Conservation (phyloP, 805 yeast species). For the Diddensiella transvaalensis region DNA sequence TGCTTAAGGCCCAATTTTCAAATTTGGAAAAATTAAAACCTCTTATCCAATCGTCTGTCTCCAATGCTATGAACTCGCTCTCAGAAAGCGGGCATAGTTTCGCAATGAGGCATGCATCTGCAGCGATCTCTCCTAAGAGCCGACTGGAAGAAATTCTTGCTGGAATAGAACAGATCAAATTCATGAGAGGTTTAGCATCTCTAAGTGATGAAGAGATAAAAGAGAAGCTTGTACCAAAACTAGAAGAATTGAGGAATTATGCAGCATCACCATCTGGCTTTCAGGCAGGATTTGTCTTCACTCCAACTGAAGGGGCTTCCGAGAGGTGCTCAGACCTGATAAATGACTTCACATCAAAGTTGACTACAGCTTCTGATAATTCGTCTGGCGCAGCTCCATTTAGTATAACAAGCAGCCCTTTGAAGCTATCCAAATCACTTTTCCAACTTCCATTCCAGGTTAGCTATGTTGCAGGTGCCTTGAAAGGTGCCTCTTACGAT, state of each 20-base stretch:
- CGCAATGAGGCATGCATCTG: slow-evolving; percentile 67
- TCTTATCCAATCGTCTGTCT: slow-evolving; percentile 67
- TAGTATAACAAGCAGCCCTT: not conserved
- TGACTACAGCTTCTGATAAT: not conserved
- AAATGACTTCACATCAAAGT: slow-evolving; percentile 16
- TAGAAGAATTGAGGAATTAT: slow-evolving; percentile 35
- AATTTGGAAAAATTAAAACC: slow-evolving; percentile 67
- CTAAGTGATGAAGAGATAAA: slow-evolving; percentile 48
- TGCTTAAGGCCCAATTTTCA: slow-evolving; percentile 62
- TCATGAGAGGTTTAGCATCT: slow-evolving; percentile 57
- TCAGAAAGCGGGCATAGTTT: slow-evolving; percentile 87
- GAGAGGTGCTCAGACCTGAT: slow-evolving; percentile 39
- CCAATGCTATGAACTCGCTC: slow-evolving; percentile 72
- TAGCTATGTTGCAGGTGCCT: slow-evolving; percentile 69
- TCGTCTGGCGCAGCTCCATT: not conserved
- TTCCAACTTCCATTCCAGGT: slow-evolving; percentile 84
- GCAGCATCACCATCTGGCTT: slow-evolving; percentile 16
- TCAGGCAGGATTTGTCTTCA: slow-evolving; percentile 28
- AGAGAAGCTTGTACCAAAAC: slow-evolving; percentile 59
- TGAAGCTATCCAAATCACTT: slow-evolving; percentile 38
- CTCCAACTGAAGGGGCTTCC: slow-evolving; percentile 51
- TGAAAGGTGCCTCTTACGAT: slow-evolving; percentile 62
- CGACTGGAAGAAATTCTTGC: slow-evolving; percentile 58
- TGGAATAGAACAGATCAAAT: slow-evolving; percentile 77
- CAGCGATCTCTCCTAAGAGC: slow-evolving; percentile 59